Evolutionary conservation across 164 flowering plant genomes (phyloP), one percentile per base, ranked within the genome.

Genomic region (Aristolochia californica): DNA sequence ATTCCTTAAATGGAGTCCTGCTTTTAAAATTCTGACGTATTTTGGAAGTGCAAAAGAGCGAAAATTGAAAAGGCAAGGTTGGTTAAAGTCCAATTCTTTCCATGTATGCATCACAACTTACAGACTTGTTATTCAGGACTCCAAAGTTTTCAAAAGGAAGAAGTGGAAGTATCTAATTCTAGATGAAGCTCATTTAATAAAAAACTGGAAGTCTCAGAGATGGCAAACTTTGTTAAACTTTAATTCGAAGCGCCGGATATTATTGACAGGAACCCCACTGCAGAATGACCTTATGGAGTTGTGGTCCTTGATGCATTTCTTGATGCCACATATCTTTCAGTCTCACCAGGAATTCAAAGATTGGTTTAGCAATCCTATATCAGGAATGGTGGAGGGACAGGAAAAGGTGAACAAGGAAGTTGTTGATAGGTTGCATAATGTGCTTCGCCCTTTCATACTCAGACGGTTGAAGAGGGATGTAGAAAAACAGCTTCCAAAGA

Each of bases 261-360:
- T 94, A 51, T 75, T 90, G 69, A 94, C 99, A 30, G 99, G 99
- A 59, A 94, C 99, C 11, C 99, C 99, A 14, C 68, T 94, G 60
- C 99, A 94, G 79, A 94, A 94, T 75, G 99, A 94, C 74, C 89
- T 94, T 13, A 94, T 94, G 99, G 99, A 94, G 68, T 85, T 94
- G 7, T 94, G 99, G 99, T 94, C 99, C 53, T 77, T 94, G 21
- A 94, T 94, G 99, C 99, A 94, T 81, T 94, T 94, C 67, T 82
- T 94, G 82, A 94, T 94, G 99, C 99, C 99, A 34, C 99, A 94
- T 60, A 61, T 94, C 12, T 94, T 94, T 74, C 99, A 90, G 68
- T 94, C 99, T 62, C 99, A 94, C 71, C 99, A 94, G 67, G 99
- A 94, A 68, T 94, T 94, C 71, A 94, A 94, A 69, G 97, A 94